Conservation (phyloP, 139 green algal species). For the Chlamydomonas incerta region DNA sequence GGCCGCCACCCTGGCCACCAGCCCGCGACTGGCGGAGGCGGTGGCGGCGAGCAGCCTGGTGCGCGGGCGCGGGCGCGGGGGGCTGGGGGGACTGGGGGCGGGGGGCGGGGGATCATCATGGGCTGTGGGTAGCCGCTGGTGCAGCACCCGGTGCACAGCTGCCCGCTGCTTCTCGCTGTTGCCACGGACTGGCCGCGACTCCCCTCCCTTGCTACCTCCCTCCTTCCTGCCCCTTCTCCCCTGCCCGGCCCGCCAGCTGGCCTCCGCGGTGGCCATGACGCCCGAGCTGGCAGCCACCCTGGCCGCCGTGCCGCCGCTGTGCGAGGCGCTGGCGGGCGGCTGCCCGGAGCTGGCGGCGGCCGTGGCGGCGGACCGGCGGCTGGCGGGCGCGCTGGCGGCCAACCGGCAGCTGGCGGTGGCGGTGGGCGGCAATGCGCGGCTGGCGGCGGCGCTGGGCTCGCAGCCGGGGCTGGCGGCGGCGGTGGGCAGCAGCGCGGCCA, state of each 20-base stretch:
- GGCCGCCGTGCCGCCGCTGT: background rate
- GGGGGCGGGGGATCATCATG: too few species aligned
- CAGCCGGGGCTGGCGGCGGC: background rate
- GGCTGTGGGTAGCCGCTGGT: too few species aligned
- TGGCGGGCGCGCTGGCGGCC: background rate
- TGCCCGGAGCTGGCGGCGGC: slow-evolving; percentile 4
- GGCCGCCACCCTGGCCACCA: background rate
- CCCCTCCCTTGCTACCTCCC: too few species aligned
- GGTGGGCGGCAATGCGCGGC: background rate
- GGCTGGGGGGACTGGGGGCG: too few species aligned
- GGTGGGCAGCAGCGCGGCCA: background rate
- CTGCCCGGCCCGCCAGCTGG: background rate
- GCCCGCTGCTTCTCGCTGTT: too few species aligned
- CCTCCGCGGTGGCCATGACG: background rate
- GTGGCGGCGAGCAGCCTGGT: background rate
- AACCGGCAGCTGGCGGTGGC: background rate
- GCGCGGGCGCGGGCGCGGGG: background rate
- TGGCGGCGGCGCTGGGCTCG: background rate
- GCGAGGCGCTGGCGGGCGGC: background rate
- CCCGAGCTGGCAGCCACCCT: background rate
- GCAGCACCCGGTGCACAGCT: too few species aligned
- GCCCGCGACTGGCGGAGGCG: background rate
- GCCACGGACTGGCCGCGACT: background rate
- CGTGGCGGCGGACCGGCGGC: background rate
- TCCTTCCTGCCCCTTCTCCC: background rate